A percentile compares a stretch with the other conserved stretches of the same genome.
These are phyloP conservation scores for Aspergillus bombycis DNA, from an alignment of 2,329 filamentous ascomycete species.

Conservation along the genomic window DNA sequence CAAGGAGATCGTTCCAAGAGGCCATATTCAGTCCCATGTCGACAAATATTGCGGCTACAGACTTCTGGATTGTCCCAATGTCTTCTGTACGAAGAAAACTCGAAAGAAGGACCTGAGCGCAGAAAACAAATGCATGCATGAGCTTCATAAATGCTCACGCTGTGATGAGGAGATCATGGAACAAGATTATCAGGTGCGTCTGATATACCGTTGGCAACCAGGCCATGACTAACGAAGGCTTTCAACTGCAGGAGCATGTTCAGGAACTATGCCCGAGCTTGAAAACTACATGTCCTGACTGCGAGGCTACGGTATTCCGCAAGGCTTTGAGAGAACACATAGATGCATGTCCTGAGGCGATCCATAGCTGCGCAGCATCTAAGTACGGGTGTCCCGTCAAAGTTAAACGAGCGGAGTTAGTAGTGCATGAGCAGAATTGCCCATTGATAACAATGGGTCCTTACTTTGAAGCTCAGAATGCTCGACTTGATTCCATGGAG, in stretches of 20 bases:
- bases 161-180: slow-evolving; percentile 59
- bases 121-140: slow-evolving; percentile 56
- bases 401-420: slow-evolving; percentile 40
- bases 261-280: slow-evolving; percentile 41
- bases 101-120: slow-evolving; percentile 58
- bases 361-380: slow-evolving; percentile 41
- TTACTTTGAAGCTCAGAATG: slow-evolving; percentile 48
- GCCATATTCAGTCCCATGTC: slow-evolving; percentile 62
- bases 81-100: slow-evolving; percentile 55
- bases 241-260: slow-evolving; percentile 36
- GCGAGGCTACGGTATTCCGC: slow-evolving; percentile 36
- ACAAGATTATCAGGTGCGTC: slow-evolving; percentile 54
- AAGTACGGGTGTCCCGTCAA: slow-evolving; percentile 49
- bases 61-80: slow-evolving; percentile 55
- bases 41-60: slow-evolving; percentile 63
- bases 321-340: slow-evolving; percentile 40
- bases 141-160: slow-evolving; percentile 54
- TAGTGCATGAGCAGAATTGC: slow-evolving; percentile 53
- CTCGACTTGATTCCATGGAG: slow-evolving; percentile 48
- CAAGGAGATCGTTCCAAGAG: slow-evolving; percentile 55
- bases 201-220: slow-evolving; percentile 5
- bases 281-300: slow-evolving; percentile 42
- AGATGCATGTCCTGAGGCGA: slow-evolving; percentile 41
- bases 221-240: slow-evolving; percentile 11
- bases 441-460: slow-evolving; percentile 53